These are phyloP conservation scores for Teratosphaeria destructans DNA, from an alignment of 2,329 filamentous ascomycete genomes.

Conservation along the genomic window DNA sequence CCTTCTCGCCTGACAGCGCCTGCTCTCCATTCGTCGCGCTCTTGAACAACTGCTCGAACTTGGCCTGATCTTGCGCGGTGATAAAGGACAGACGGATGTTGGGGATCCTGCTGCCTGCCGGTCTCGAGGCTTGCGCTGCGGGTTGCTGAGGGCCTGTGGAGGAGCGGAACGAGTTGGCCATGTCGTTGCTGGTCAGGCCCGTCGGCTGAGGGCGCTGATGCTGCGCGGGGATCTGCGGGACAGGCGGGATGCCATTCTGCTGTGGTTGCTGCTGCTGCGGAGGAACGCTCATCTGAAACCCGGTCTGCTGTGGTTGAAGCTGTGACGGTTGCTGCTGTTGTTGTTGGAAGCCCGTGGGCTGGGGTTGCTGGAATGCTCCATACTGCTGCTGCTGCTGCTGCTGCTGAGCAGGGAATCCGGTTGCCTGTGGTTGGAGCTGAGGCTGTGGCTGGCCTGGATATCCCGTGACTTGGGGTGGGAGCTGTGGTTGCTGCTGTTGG, in stretches of 20 bases:
- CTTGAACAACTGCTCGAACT: conserved; percentile 96
- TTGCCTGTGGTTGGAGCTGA: conserved; percentile 26
- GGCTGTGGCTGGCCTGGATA: conserved; percentile 16
- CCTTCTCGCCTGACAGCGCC: conserved; percentile 84
- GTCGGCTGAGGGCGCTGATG: conserved; percentile 44
- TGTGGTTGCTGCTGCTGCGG: conserved; percentile 16
- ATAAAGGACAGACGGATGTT: conserved; percentile 94
- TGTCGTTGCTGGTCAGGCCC: conserved; percentile 53
- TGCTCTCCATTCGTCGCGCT: conserved; percentile 78
- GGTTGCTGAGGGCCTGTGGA: conserved; percentile 40
- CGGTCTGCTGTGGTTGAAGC: conserved; percentile 13
- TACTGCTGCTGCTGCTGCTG: neutral
- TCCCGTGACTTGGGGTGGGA: conserved; percentile 21
- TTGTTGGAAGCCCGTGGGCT: conserved; percentile 42
- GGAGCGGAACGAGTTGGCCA: conserved; percentile 52
- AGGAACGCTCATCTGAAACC: conserved; percentile 2
- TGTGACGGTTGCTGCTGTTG: conserved; percentile 37
- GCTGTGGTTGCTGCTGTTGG: conserved; percentile 22
- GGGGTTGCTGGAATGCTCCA: conserved; percentile 27
- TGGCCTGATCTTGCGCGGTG: conserved; percentile 84
- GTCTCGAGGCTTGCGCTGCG: conserved; percentile 49
- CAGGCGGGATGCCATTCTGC: conserved; percentile 46
- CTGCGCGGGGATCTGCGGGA: conserved; percentile 24
- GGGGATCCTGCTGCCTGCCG: conserved; percentile 67
- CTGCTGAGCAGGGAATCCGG: neutral